Percentiles rank a stretch among this genome's conserved stretches.
Evolutionary conservation across 495 filamentous ascomycete genomes (phyloP).

Genomic region (Margaritispora aquatica): DNA sequence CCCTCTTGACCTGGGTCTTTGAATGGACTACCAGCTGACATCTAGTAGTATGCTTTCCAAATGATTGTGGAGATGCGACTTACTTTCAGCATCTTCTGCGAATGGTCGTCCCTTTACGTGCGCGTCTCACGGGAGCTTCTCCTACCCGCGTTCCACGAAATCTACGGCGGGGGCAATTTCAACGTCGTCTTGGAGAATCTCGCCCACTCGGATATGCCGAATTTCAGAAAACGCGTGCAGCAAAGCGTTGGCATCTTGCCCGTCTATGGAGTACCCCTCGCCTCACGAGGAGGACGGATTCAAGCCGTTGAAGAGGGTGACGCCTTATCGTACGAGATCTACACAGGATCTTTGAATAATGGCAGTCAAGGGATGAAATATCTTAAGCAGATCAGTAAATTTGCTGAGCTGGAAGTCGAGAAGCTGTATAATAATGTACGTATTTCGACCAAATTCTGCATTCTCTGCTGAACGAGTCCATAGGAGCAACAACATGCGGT

Average conservation of each 20-base stretch:
- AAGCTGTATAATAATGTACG: not conserved
- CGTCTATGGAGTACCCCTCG: not conserved
- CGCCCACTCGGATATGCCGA: not conserved
- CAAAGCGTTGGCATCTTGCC: not conserved
- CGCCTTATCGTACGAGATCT: no score
- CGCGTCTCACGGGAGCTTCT: not conserved
- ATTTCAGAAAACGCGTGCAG: not conserved
- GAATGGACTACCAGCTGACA: not conserved
- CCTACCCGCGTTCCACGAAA: not conserved
- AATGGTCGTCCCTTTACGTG: not conserved
- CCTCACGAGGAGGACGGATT: not conserved
- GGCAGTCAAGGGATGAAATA: not conserved
- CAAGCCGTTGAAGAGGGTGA: no score
- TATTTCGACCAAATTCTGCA: not conserved
- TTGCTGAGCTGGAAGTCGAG: not conserved
- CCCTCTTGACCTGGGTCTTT: not conserved
- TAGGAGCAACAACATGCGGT: not conserved
- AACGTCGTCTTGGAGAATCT: not conserved
- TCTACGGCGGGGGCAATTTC: not conserved
- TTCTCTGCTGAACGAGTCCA: not conserved
- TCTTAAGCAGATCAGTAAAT: not conserved
- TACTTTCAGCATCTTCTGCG: not conserved
- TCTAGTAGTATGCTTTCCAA: not conserved
- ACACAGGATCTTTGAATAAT: not conserved
- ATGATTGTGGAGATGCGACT: not conserved